Evolutionary conservation across 768 basidiomycete species (phyloP).

Genomic region (Butyriboletus loyo): DNA sequence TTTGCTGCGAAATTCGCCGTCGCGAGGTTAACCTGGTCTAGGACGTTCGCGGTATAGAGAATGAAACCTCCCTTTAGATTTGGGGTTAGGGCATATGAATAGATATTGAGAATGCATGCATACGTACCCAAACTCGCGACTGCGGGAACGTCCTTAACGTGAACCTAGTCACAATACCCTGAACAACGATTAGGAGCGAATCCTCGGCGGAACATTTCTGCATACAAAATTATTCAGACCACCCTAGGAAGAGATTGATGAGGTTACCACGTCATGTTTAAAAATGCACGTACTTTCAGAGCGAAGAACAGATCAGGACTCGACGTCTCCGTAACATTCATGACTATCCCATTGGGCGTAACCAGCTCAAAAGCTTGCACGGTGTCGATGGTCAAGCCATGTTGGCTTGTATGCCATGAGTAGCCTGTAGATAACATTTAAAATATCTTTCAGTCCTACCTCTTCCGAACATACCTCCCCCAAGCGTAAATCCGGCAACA

Average conservation of each 20-base stretch:
- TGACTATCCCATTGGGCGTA: slow-evolving; percentile 44
- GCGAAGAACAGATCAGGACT: no score
- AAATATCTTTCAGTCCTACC: not conserved
- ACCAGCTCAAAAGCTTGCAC: slow-evolving; percentile 56
- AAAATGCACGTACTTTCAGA: slow-evolving; percentile 30
- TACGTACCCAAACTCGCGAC: slow-evolving; percentile 53
- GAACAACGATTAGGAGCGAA: not conserved
- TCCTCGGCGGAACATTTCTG: slow-evolving; percentile 19
- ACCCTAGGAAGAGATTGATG: slow-evolving; percentile 37
- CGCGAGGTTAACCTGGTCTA: slow-evolving; percentile 16
- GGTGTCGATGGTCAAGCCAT: no score
- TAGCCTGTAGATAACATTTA: slow-evolving; percentile 7
- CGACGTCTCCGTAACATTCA: no score
- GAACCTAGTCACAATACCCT: slow-evolving; percentile 62
- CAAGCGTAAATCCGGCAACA: no score
- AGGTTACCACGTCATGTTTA: not conserved
- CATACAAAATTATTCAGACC: no score
- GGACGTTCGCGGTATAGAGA: slow-evolving; percentile 14
- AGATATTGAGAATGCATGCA: slow-evolving; percentile 4
- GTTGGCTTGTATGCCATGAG: slow-evolving; percentile 56
- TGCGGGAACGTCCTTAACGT: slow-evolving; percentile 54
- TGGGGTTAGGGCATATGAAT: not conserved
- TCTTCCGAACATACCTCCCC: slow-evolving; percentile 10
- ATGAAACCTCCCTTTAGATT: slow-evolving; percentile 50
- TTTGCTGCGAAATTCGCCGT: slow-evolving; percentile 26